These are phyloP conservation scores for Rhizomucor pusillus DNA, from an alignment of 371 early-diverging fungal genomes.

Conservation along the genomic window DNA sequence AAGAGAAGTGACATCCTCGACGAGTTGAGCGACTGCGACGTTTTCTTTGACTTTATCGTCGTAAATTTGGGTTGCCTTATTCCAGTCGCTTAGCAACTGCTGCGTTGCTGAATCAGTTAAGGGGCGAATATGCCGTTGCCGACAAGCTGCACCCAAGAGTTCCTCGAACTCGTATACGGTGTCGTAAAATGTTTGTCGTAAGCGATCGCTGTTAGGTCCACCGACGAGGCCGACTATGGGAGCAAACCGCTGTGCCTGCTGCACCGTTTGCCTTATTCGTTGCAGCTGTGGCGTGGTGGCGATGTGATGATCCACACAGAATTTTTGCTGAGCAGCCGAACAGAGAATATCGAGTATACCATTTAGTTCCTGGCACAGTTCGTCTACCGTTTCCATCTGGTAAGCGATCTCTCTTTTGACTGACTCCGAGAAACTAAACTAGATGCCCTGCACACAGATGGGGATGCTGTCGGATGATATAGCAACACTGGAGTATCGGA, in stretches of 20 bases:
- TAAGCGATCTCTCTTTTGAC: no score
- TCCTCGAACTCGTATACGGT: slow-evolving; percentile 15
- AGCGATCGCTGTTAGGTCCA: slow-evolving; percentile 6
- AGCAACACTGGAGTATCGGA: no score
- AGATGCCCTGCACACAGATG: no score
- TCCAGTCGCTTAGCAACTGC: slow-evolving; percentile 25
- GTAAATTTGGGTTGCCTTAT: slow-evolving; percentile 19
- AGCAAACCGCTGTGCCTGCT: slow-evolving; percentile 15
- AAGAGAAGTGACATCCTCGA: slow-evolving; percentile 10
- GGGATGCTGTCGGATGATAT: no score
- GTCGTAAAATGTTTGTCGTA: slow-evolving; percentile 13
- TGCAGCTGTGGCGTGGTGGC: slow-evolving; percentile 15
- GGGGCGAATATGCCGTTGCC: slow-evolving; percentile 15
- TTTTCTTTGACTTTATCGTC: slow-evolving; percentile 33
- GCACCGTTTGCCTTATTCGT: slow-evolving; percentile 19
- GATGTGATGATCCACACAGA: slow-evolving; percentile 16
- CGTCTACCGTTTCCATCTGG: background rate
- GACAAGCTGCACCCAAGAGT: slow-evolving; percentile 8
- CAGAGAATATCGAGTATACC: slow-evolving; percentile 11
- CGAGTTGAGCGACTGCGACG: slow-evolving; percentile 7
- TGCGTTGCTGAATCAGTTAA: slow-evolving; percentile 9
- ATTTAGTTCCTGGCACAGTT: slow-evolving; percentile 20
- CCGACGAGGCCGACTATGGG: slow-evolving; percentile 9
- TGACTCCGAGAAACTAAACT: no score
- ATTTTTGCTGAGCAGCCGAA: slow-evolving; percentile 19